Evolutionary conservation across 2,329 filamentous ascomycete genomes (phyloP).

Genomic region (Colletotrichum liaoningense): DNA sequence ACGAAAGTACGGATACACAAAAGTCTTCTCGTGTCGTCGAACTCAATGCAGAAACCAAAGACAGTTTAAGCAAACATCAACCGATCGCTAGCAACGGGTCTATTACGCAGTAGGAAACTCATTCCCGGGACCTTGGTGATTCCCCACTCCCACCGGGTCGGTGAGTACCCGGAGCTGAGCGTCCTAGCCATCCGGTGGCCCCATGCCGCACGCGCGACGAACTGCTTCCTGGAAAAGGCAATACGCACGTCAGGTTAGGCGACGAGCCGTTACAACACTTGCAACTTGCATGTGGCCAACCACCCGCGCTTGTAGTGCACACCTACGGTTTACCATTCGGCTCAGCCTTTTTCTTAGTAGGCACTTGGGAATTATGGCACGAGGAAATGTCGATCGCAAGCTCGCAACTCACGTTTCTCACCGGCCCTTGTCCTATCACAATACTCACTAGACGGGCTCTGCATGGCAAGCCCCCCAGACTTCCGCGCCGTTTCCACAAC

Average conservation of each 20-base stretch:
- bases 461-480: not conserved
- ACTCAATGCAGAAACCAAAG: not conserved
- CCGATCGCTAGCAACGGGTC: slow-evolving; percentile 4
- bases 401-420: not conserved
- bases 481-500: not conserved
- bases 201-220: slow-evolving; percentile 13
- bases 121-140: not conserved
- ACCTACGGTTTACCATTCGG: too few species aligned
- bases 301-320: not conserved
- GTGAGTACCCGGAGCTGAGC: slow-evolving; percentile 10
- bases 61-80: not conserved
- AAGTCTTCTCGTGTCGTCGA: not conserved
- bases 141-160: slow-evolving; percentile 14
- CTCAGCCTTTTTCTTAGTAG: not conserved
- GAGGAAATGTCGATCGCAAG: not conserved
- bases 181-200: slow-evolving; percentile 3
- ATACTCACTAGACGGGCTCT: not conserved
- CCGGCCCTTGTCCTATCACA: slow-evolving; percentile 16
- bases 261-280: not conserved
- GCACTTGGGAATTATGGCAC: not conserved
- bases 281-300: slow-evolving; percentile 8
- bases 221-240: slow-evolving; percentile 31
- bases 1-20: not conserved
- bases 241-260: not conserved
- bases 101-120: slow-evolving; percentile 29